Percentiles rank a stretch among this genome's conserved stretches.
These are phyloP conservation scores for Pulveroboletus sp. DNA, from an alignment of 768 basidiomycete genomes.

Conservation along the genomic window DNA sequence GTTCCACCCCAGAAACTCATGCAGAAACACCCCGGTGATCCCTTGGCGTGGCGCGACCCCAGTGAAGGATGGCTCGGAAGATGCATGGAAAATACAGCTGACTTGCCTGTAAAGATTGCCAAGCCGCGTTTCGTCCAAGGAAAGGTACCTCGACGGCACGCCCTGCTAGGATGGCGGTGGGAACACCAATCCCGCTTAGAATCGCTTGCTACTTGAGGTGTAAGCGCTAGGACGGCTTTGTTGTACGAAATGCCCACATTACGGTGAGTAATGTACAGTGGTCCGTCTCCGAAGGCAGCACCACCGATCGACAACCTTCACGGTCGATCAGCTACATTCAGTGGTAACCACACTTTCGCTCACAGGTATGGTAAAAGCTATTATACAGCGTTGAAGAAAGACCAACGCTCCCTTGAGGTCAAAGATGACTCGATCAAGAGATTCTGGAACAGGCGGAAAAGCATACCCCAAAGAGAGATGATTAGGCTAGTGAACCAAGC, in stretches of 20 bases:
- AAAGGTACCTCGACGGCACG: conserved; percentile 66
- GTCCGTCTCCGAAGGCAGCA: conserved; percentile 66
- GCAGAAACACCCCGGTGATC: conserved; percentile 73
- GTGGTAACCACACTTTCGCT: conserved; percentile 10
- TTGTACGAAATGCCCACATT: conserved; percentile 45
- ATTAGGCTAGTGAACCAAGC: conserved; percentile 65
- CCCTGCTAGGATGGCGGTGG: conserved; percentile 69
- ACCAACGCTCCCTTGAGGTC: conserved; percentile 67
- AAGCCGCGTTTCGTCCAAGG: conserved; percentile 67
- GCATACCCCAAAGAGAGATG: conserved; percentile 46
- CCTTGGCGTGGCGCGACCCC: conserved; percentile 48
- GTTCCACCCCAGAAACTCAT: conserved; percentile 75
- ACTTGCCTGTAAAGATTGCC: conserved; percentile 59
- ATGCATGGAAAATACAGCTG: conserved; percentile 7
- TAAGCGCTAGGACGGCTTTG: not conserved
- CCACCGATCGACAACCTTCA: conserved; percentile 60
- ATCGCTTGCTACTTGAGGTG: conserved; percentile 58
- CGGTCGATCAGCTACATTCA: not conserved
- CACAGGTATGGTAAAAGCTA: conserved; percentile 53
- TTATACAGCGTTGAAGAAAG: conserved; percentile 70
- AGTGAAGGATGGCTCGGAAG: conserved; percentile 44
- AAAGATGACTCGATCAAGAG: too few species aligned
- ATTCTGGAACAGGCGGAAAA: too few species aligned
- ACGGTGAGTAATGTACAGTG: conserved; percentile 68
- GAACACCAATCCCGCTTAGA: conserved; percentile 63